Evolutionary conservation across 2,329 filamentous ascomycete genomes (phyloP).

Genomic region (Beauveria pseudobassiana): DNA sequence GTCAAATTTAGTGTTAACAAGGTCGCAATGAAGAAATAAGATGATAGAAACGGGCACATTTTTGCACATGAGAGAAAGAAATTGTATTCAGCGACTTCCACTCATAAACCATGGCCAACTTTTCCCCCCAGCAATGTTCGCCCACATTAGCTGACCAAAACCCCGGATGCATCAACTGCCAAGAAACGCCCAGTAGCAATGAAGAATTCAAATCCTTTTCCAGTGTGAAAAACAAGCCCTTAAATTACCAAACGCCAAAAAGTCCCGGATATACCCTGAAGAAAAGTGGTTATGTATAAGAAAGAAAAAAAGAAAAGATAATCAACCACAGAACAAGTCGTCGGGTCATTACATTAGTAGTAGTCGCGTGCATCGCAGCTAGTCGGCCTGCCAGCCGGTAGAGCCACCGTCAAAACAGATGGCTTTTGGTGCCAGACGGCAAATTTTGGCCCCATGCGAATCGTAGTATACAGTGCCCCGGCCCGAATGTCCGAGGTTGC

Average conservation of each 20-base stretch:
- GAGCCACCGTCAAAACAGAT: background rate
- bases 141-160: constrained; percentile 2
- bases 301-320: background rate
- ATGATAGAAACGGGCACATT: background rate
- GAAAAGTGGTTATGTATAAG: constrained; percentile 5
- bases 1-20: background rate
- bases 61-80: background rate
- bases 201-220: background rate
- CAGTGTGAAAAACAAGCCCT: background rate
- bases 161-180: background rate
- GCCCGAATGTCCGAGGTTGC: background rate
- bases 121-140: constrained; percentile 2
- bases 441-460: background rate
- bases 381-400: background rate
- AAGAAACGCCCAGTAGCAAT: background rate
- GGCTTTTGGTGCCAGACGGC: background rate
- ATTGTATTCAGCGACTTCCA: background rate
- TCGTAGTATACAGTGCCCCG: constrained; percentile 8
- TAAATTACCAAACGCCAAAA: background rate
- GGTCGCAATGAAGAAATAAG: background rate
- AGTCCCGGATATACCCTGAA: background rate
- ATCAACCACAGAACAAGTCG: background rate
- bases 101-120: constrained; percentile 2
- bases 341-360: constrained; percentile 9
- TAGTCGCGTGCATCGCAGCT: constrained; percentile 4